Evolutionary conservation across 257 asterid species (phyloP).

Genomic region (Nicotiana sylvestris): DNA sequence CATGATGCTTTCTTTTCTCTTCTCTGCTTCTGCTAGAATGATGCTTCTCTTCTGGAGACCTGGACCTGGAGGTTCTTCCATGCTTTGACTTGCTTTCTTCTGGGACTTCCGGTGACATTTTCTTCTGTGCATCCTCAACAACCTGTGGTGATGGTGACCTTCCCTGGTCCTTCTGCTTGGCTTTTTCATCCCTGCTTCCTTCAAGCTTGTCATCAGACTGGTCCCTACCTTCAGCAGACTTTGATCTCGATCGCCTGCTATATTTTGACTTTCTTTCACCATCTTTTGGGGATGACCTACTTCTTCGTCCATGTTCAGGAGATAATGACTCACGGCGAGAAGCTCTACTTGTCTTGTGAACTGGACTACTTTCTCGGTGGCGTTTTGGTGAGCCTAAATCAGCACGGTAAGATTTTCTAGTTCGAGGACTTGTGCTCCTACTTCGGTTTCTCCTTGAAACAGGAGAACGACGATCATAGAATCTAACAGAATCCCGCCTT

Average conservation of each 20-base stretch:
- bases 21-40: slow-evolving; percentile 47
- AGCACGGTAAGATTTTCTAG: slow-evolving; percentile 52
- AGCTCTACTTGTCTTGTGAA: slow-evolving; percentile 46
- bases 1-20: slow-evolving; percentile 44
- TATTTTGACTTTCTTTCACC: slow-evolving; percentile 53
- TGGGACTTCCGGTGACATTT: slow-evolving; percentile 38
- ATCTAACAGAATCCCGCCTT: slow-evolving; percentile 53
- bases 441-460: slow-evolving; percentile 71
- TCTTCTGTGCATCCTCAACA: slow-evolving; percentile 30
- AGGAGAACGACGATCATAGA: slow-evolving; percentile 45
- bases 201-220: slow-evolving; percentile 48
- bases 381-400: slow-evolving; percentile 60
- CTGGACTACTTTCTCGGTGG: slow-evolving; percentile 51
- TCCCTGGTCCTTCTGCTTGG: slow-evolving; percentile 45
- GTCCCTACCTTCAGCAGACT: slow-evolving; percentile 58
- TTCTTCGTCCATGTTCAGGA: slow-evolving; percentile 54
- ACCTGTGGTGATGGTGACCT: slow-evolving; percentile 56
- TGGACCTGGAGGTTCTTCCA: slow-evolving; percentile 53
- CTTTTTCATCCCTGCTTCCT: slow-evolving; percentile 40
- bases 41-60: slow-evolving; percentile 54
- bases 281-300: slow-evolving; percentile 58
- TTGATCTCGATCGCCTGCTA: slow-evolving; percentile 70
- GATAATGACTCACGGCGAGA: slow-evolving; percentile 59
- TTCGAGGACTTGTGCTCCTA: slow-evolving; percentile 67
- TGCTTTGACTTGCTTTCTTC: slow-evolving; percentile 57